Base-by-base conservation (phyloP, 768 basidiomycete genomes). In the Terana coerulea region DNA sequence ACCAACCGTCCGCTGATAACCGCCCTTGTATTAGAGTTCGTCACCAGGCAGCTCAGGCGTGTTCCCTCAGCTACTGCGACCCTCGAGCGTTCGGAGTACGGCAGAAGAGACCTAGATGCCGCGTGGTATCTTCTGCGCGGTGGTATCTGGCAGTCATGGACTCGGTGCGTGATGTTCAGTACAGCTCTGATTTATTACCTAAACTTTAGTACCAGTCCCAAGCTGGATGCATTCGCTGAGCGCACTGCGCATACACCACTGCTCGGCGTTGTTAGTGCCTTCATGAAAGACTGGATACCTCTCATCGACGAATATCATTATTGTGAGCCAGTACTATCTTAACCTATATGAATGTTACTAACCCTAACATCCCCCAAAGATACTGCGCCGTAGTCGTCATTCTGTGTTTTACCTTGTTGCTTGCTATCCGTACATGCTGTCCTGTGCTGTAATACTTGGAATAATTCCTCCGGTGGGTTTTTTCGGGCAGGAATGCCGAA, bases 281-380 rank as follows among this genome's bases (percentile, higher is more conserved):
- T 93, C 52, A 64, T 90, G 52, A 84, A 81, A 56, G 90, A 91
- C 61, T 93, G 91, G 91, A 81, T 93, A 56, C 91, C 90, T 17
- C 70, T 93, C 64, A 88, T 93, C 54, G 83, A 93, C 64, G 88
- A 89, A 63, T 93, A 93, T 70, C 85, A 93, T 72, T 93, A 93
- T 75, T 93, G 91, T 91, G 62, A 54, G 91, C 17, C 35, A 29
- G 29, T 43, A 36, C 42, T 24, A 19, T 31, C 5, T 35, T 7
- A 9, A 10, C 7, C 10, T 9, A 43, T 9, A 12, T 17, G 24
- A 10, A 7, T 10, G 11, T 12, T 15, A 17, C 30, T 46, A 14
- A 44, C 12, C 17, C 28, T 21, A 7, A 57, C 41, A 1, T 36
- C 12, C 19, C 4, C 29, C 54, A 22, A 54, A 74, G 73, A 74